phyloP scores from a whole-genome alignment of 352 stramenopile genomes.

The Thraustotheca clavata region DNA sequence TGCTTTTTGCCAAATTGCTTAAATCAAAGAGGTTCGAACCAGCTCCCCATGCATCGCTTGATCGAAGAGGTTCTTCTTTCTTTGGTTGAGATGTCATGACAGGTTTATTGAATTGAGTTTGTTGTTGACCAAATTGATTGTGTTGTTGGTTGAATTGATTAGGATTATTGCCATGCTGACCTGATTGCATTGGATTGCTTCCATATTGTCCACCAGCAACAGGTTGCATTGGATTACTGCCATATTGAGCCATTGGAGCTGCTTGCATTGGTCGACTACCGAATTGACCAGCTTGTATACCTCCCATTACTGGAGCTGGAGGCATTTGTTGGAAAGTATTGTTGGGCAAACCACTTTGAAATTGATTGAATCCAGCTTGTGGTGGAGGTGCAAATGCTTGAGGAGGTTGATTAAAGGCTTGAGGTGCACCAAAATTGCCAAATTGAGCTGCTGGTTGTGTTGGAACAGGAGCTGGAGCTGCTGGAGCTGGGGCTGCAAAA shows the following conservation, averaged over 20 bases:
- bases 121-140: background rate
- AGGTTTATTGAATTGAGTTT: background rate
- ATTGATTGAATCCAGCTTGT: conserved; percentile 5
- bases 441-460: conserved; percentile 36
- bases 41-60: conserved; percentile 69
- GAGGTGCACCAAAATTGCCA: conserved; percentile 25
- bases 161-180: background rate
- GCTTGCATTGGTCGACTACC: background rate
- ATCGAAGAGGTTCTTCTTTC: background rate
- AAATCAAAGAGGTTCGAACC: conserved; percentile 69
- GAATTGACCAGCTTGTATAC: conserved; percentile 1
- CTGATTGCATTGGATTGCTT: background rate
- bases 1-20: conserved; percentile 43
- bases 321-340: background rate
- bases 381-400: background rate
- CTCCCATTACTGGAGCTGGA: background rate
- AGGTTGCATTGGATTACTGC: conserved; percentile 3
- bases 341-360: background rate
- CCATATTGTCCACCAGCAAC: background rate
- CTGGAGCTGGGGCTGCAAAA: conserved; percentile 36
- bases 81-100: background rate
- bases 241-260: background rate
- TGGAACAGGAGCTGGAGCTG: conserved; percentile 27
- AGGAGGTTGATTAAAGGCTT: conserved; percentile 3
- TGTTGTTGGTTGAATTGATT: background rate